A percentile compares a stretch with the other conserved stretches of the same genome.
Evolutionary conservation across 306 rosid genomes (phyloP).

Genomic region (Sophora flavescens): DNA sequence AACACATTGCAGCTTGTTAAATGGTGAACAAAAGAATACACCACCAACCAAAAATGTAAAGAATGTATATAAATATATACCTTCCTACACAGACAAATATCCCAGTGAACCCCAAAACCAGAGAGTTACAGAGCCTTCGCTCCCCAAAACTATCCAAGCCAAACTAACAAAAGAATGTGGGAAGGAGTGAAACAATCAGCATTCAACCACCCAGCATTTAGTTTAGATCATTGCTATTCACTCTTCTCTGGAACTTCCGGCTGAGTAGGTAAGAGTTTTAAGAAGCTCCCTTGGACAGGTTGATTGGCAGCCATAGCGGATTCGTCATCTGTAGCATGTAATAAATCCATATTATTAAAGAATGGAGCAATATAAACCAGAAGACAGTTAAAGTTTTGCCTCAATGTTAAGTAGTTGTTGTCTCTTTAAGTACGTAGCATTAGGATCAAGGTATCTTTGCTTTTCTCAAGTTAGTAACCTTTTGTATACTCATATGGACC

Average conservation of each 20-base stretch:
- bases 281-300: constrained; percentile 85
- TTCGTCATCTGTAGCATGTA: constrained; percentile 73
- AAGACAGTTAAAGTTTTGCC: constrained; percentile 10
- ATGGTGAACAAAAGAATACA: constrained; percentile 56
- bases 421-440: no score
- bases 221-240: constrained; percentile 56
- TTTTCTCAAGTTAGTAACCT: background rate
- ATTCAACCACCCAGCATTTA: constrained; percentile 49
- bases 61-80: constrained; percentile 64
- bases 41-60: constrained; percentile 60
- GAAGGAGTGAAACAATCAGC: constrained; percentile 50
- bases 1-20: constrained; percentile 49
- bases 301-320: constrained; percentile 60
- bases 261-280: constrained; percentile 78
- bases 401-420: constrained; percentile 6
- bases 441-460: constrained; percentile 14
- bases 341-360: constrained; percentile 27
- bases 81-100: constrained; percentile 56
- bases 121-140: constrained; percentile 57
- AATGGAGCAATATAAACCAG: constrained; percentile 17
- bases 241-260: constrained; percentile 79
- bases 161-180: constrained; percentile 58
- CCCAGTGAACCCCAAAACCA: constrained; percentile 58
- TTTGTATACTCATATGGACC: background rate
- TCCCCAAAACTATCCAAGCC: constrained; percentile 52